A percentile compares a stretch with the other conserved stretches of the same genome.
Evolutionary conservation across 176 grass and related monocot genomes (phyloP).

Genomic region (Zoysia japonica): DNA sequence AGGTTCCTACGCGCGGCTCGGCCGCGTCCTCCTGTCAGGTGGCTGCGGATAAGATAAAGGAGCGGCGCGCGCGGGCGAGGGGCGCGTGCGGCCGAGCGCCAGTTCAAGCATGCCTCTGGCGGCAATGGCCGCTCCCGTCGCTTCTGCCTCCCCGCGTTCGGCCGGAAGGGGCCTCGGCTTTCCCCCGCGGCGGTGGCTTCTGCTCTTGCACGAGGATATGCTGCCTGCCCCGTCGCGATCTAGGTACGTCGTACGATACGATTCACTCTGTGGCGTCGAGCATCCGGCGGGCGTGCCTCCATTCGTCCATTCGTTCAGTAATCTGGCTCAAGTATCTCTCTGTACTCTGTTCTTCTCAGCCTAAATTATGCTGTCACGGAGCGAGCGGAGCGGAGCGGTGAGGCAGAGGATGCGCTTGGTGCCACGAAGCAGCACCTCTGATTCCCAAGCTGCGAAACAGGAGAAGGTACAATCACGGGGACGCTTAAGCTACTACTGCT

Average conservation of each 20-base stretch:
- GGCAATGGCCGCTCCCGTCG: conserved; percentile 24
- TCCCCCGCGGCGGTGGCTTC: background rate
- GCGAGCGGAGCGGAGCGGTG: background rate
- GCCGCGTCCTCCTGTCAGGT: conserved; percentile 34
- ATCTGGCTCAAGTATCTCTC: background rate
- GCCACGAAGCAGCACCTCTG: conserved; percentile 47
- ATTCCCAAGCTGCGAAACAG: conserved; percentile 46
- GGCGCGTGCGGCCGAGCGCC: conserved; percentile 16
- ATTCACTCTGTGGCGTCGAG: background rate
- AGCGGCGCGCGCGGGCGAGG: background rate
- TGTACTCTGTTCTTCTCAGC: background rate
- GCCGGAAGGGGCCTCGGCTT: background rate
- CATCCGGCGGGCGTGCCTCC: background rate
- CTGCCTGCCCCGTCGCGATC: background rate
- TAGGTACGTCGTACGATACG: background rate
- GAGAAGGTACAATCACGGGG: conserved; percentile 51
- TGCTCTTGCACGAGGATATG: background rate
- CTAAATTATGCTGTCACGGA: conserved; percentile 1
- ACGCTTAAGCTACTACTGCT: no score
- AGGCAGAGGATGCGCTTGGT: conserved; percentile 33
- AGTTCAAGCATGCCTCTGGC: conserved; percentile 40
- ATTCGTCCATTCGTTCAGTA: background rate
- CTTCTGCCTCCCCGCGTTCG: conserved; percentile 10
- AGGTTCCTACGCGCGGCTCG: conserved; percentile 38
- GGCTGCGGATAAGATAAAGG: conserved; percentile 41